Conservation (phyloP, 768 basidiomycete genomes). For the Kwoniella dendrophila region DNA sequence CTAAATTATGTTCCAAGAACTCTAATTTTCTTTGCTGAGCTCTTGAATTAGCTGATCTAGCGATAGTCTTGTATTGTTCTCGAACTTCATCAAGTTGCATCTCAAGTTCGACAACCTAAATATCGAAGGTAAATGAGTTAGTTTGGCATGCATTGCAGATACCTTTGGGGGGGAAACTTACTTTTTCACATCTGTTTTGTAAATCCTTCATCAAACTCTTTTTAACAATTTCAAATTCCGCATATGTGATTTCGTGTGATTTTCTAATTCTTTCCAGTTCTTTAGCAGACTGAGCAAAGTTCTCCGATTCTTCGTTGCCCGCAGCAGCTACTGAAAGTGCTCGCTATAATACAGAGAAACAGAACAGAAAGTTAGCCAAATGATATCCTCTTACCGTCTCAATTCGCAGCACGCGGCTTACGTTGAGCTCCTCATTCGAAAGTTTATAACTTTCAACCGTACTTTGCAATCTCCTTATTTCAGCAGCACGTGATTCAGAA, state of each 20-base stretch:
- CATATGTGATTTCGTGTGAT: constrained; percentile 94
- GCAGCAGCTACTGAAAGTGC: constrained; percentile 94
- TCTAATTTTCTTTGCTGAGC: constrained; percentile 99
- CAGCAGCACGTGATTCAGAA: constrained; percentile 77
- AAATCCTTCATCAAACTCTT: constrained; percentile 98
- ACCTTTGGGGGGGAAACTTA: constrained; percentile 52
- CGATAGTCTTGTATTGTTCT: constrained; percentile 98
- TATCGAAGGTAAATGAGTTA: no score
- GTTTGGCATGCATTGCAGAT: not conserved
- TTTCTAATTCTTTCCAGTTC: constrained; percentile 96
- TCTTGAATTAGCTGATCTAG: constrained; percentile 96
- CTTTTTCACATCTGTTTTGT: constrained; percentile 99
- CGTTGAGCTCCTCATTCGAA: constrained; percentile 97
- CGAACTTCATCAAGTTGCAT: constrained; percentile 98
- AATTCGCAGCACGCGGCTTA: constrained; percentile 55
- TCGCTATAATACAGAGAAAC: constrained; percentile 62
- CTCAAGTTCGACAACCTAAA: constrained; percentile 94
- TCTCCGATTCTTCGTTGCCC: constrained; percentile 95
- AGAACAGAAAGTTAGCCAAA: not conserved
- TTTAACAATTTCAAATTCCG: constrained; percentile 98
- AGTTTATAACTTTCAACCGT: constrained; percentile 91
- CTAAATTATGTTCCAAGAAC: constrained; percentile 93
- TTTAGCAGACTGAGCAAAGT: constrained; percentile 92
- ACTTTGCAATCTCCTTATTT: constrained; percentile 78
- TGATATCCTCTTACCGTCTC: constrained; percentile 2